Conservation (phyloP, 23 red algal genomes). For the Gracilariopsis chorda region DNA sequence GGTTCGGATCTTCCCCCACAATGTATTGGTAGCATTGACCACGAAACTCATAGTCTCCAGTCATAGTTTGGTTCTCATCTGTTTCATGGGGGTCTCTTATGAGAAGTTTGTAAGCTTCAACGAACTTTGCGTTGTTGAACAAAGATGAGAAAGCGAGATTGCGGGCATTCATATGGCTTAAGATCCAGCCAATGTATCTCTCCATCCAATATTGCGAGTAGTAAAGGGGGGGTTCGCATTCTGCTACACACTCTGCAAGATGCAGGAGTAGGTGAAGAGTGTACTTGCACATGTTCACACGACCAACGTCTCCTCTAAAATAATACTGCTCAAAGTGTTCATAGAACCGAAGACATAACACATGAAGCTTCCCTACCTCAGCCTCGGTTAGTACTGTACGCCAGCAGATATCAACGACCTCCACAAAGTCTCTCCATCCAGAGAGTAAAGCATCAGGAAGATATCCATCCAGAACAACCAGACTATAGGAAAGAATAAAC, state of each 20-base stretch:
- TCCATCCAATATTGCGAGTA: conserved; percentile 14
- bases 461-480: neutral
- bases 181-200: neutral
- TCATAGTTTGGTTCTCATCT: neutral
- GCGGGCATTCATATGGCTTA: neutral
- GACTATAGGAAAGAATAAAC: conserved; percentile 2
- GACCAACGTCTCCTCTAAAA: neutral
- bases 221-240: neutral
- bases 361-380: neutral
- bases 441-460: neutral
- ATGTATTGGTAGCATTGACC: neutral
- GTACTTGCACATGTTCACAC: conserved; percentile 2
- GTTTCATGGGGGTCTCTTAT: neutral
- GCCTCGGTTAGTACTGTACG: neutral
- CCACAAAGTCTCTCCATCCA: neutral
- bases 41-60: neutral
- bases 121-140: neutral
- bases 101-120: neutral
- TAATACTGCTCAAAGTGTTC: neutral
- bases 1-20: neutral
- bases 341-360: neutral
- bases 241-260: neutral
- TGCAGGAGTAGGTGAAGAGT: neutral
- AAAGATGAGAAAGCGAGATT: neutral
- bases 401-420: neutral